phyloP scores from a whole-genome alignment of 1,284 basidiomycete species.

The Rhizopogon parksii region DNA sequence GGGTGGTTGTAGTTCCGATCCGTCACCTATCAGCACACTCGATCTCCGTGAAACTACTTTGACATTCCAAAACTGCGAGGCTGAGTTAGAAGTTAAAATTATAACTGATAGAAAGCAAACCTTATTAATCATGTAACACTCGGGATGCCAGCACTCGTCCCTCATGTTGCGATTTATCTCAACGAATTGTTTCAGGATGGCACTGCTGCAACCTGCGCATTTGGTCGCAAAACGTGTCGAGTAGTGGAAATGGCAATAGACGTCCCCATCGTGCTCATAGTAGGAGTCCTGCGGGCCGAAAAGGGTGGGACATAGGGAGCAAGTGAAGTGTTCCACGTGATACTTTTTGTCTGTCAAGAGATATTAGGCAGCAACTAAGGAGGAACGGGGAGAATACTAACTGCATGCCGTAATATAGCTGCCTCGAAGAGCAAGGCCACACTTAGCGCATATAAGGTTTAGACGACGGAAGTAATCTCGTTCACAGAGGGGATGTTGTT shows the following conservation, averaged over 20 bases:
- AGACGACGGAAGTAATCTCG: constrained; percentile 96
- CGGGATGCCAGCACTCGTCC: constrained; percentile 99
- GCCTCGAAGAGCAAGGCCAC: constrained; percentile 87
- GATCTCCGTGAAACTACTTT: constrained; percentile 82
- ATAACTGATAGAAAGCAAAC: constrained; percentile 34
- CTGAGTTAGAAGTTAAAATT: constrained; percentile 2
- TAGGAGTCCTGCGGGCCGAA: constrained; percentile 99
- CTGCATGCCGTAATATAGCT: constrained; percentile 99
- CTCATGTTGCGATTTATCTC: constrained; percentile 98
- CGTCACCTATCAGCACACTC: constrained; percentile 51
- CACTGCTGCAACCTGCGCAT: constrained; percentile 94
- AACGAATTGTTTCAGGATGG: constrained; percentile 99
- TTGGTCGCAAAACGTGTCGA: constrained; percentile 98
- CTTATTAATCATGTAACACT: constrained; percentile 99
- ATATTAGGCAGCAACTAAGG: constrained; percentile 14
- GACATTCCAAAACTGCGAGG: constrained; percentile 92
- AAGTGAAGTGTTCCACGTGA: constrained; percentile 99
- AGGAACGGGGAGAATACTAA: constrained; percentile 42
- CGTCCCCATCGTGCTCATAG: constrained; percentile 95
- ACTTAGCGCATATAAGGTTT: constrained; percentile 95
- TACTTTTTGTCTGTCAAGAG: constrained; percentile 82
- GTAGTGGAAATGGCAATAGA: constrained; percentile 98
- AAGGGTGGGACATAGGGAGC: constrained; percentile 91
- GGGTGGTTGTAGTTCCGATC: constrained; percentile 44
- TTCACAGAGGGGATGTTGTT: constrained; percentile 92